Base-by-base conservation (phyloP, 1,139 yeast species). In the Protomyces inouyei region DNA sequence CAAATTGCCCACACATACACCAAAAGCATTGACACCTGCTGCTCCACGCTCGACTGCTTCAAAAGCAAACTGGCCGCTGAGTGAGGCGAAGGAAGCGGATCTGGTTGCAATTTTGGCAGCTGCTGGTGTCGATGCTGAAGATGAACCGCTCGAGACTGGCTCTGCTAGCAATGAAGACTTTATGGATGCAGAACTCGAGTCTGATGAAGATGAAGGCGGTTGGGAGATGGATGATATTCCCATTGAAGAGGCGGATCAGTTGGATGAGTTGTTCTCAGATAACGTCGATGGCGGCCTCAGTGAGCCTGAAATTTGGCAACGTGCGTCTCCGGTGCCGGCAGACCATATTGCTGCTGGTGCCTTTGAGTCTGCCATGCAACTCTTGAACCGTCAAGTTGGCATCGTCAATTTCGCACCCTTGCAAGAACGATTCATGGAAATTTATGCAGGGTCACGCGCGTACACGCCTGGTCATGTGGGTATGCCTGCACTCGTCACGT, bases 321-420 rank as follows among this genome's bases (percentile, higher is more conserved):
- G 93, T 69, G 89, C 88, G 76, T 89, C 97, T 16, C 88, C 87
- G 68, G 82, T 93, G 61, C 91, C 98, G 3, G 98, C 97, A 46
- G 91, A 89, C 46, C 90, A 90, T 71, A 91, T 88, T 72, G 97
- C 98, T 1, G 92, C 97, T 1, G 99, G 99, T 70, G 89, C 95
- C 4, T 91, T 92, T 74, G 98, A 92, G 69, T 89, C 93, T 68
- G 98, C 98, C 55, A 95, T 97, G 46, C 72, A 71, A 71, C 82
- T 95, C 73, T 82, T 95, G 72, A 84, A 87, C 77, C 87, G 95
- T 72, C 98, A 95, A 76, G 81, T 87, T 63, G 98, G 98, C 70
- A 83, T 89, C 63, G 85, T 83, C 48, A 82, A 88, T 71, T 92
- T 95, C 74, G 96, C 85, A 72, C 98, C 98, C 25, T 82, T 95